These are phyloP conservation scores for Diplogelasinospora grovesii DNA, from an alignment of 495 filamentous ascomycete genomes.

Conservation along the genomic window DNA sequence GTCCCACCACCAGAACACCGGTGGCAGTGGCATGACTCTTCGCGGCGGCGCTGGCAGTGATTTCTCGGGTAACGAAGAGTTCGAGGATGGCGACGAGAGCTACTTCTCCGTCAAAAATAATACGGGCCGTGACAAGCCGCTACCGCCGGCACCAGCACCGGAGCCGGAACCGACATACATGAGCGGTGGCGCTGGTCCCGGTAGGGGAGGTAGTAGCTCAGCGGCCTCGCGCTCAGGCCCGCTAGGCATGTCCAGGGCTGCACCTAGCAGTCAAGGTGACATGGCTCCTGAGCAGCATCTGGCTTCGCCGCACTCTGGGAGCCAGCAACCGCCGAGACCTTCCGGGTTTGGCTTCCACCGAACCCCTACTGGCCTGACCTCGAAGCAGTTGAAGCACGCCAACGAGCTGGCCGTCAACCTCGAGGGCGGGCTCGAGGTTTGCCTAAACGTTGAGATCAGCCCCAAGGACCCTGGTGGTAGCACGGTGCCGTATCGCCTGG, in stretches of 20 bases:
- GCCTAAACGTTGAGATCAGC: conserved; percentile 79
- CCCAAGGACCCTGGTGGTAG: conserved; percentile 80
- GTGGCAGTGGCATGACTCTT: conserved; percentile 19
- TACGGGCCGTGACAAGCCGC: neutral
- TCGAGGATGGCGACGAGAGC: conserved; percentile 36
- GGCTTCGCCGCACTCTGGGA: conserved; percentile 30
- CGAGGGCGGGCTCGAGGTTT: conserved; percentile 73
- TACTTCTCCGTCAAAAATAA: conserved; percentile 30
- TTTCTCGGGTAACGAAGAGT: conserved; percentile 23
- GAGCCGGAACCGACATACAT: conserved; percentile 6
- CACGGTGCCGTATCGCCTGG: conserved; percentile 77
- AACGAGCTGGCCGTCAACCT: conserved; percentile 50
- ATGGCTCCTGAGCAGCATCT: conserved; percentile 14
- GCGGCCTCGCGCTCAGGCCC: neutral
- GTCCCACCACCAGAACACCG: no score
- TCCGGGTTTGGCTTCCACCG: no score
- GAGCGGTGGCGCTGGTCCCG: conserved; percentile 10
- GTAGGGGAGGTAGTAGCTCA: neutral
- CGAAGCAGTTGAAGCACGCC: conserved; percentile 47
- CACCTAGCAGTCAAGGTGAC: conserved; percentile 8
- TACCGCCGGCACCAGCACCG: neutral
- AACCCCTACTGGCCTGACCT: conserved; percentile 61
- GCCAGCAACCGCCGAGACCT: no score
- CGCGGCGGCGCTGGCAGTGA: conserved; percentile 28
- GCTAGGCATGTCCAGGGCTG: conserved; percentile 10